Percentiles rank a stretch among this genome's conserved stretches.
These are phyloP conservation scores for Prunus armeniaca DNA, from an alignment of 306 rosid genomes.

Conservation along the genomic window DNA sequence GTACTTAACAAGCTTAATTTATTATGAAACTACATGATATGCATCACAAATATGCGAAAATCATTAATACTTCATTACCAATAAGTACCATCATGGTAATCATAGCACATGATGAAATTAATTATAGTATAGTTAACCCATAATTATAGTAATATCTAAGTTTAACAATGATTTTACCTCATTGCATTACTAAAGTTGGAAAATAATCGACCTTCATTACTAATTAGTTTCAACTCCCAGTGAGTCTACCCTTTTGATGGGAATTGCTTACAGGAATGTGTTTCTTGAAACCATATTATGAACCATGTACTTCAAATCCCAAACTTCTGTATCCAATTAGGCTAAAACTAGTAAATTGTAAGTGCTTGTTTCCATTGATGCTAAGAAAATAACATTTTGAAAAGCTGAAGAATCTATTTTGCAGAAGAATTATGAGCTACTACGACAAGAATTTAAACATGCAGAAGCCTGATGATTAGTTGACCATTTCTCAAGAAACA, in stretches of 20 bases:
- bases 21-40: background rate
- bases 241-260: background rate
- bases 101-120: background rate
- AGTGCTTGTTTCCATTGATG: background rate
- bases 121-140: background rate
- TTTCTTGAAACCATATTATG: background rate
- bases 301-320: background rate
- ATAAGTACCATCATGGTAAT: background rate
- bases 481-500: conserved; percentile 7
- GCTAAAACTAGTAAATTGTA: background rate
- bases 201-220: background rate
- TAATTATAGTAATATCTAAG: background rate
- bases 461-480: background rate
- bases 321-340: background rate
- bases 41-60: background rate
- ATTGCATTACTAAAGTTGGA: background rate
- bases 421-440: background rate
- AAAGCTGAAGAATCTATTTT: background rate
- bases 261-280: background rate
- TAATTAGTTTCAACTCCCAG: background rate
- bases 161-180: background rate
- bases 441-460: background rate
- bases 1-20: background rate
- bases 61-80: background rate
- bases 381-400: background rate